phyloP scores from a whole-genome alignment of 164 flowering plant species.

The Protea cynaroides region DNA sequence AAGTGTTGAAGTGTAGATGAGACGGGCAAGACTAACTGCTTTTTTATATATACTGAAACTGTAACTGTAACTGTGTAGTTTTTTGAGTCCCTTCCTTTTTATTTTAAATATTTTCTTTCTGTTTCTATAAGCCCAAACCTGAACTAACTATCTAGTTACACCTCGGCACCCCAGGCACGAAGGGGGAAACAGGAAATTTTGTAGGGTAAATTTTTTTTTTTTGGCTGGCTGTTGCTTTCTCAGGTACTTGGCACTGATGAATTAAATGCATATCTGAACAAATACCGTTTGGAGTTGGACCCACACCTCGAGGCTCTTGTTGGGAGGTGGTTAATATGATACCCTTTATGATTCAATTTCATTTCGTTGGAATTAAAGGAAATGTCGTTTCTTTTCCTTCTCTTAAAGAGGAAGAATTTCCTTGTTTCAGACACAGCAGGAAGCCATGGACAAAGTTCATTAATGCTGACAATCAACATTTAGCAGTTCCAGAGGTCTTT shows the following conservation, averaged over 20 bases:
- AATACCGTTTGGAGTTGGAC: conserved; percentile 81
- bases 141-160: too few relatives aligned
- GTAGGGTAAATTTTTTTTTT: too few relatives aligned
- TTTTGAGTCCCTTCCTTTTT: too few relatives aligned
- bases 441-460: conserved; percentile 89
- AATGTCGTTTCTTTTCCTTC: too few relatives aligned
- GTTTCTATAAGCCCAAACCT: too few relatives aligned
- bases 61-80: too few relatives aligned
- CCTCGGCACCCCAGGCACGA: too few relatives aligned
- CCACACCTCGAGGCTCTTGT: conserved; percentile 88
- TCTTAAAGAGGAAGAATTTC: conserved; percentile 1
- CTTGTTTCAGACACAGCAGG: conserved; percentile 64
- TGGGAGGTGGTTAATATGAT: conserved; percentile 59
- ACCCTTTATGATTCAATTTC: not conserved
- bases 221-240: not conserved
- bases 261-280: conserved; percentile 67
- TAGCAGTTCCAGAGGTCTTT: conserved; percentile 89
- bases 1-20: too few relatives aligned
- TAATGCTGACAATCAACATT: conserved; percentile 76
- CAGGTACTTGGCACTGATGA: conserved; percentile 97
- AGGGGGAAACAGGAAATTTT: too few relatives aligned
- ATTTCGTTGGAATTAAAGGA: not conserved
- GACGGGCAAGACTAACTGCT: too few relatives aligned
- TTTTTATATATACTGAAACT: too few relatives aligned
- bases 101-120: too few relatives aligned